A percentile compares a stretch with the other conserved stretches of the same genome.
phyloP scores from a whole-genome alignment of 139 green algal genomes.

The Chlamydomonas schloesseri region DNA sequence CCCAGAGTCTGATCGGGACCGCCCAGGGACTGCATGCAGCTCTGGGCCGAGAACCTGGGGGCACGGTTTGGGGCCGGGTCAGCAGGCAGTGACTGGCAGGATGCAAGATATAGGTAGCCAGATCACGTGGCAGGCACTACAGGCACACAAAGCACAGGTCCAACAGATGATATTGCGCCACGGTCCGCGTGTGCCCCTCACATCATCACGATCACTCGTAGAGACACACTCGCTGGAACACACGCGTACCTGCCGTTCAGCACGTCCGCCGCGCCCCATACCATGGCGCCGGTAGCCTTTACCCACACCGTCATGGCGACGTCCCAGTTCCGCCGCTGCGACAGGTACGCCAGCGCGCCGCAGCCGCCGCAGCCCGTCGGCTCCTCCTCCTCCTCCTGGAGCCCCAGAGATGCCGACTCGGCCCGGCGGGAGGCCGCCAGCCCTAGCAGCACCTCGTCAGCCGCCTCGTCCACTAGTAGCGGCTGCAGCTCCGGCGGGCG shows the following conservation, averaged over 20 bases:
- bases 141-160: too few species aligned
- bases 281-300: slow-evolving; percentile 21
- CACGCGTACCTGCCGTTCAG: slow-evolving; percentile 34
- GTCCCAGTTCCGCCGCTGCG: slow-evolving; percentile 7
- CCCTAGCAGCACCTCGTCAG: background rate
- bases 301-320: slow-evolving; percentile 9
- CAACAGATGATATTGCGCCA: too few species aligned
- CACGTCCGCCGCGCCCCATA: slow-evolving; percentile 29
- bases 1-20: slow-evolving; percentile 23
- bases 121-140: too few species aligned
- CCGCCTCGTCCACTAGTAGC: background rate
- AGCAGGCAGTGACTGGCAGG: too few species aligned
- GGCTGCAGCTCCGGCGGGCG: slow-evolving; percentile 15
- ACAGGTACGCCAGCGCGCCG: slow-evolving; percentile 16
- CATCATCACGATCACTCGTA: too few species aligned
- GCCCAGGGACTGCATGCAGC: background rate
- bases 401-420: background rate
- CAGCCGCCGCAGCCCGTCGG: background rate
- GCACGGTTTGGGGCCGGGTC: too few species aligned
- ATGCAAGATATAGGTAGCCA: too few species aligned
- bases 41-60: too few species aligned
- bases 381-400: background rate
- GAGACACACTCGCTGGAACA: too few species aligned
- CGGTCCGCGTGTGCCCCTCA: too few species aligned
- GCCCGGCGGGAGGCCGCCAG: too few species aligned